Evolutionary conservation across 257 asterid genomes (phyloP).

Genomic region (Lycium barbarum): DNA sequence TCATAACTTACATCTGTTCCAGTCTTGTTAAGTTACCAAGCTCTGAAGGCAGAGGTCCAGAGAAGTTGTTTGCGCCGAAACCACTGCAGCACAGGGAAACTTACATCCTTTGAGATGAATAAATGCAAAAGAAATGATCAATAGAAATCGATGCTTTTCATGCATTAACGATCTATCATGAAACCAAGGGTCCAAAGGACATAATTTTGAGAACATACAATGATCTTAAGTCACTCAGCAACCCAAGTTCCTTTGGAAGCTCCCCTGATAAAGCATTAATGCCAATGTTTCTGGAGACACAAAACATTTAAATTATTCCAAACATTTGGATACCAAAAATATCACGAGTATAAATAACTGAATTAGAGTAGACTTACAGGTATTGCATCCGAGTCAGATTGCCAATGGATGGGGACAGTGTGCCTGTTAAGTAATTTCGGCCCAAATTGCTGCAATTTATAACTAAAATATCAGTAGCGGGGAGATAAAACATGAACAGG

Average conservation of each 20-base stretch:
- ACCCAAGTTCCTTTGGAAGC: constrained; percentile 73
- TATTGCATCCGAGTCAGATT: constrained; percentile 68
- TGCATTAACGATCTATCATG: background rate
- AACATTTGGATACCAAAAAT: background rate
- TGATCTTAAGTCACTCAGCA: constrained; percentile 56
- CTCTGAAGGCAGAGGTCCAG: constrained; percentile 75
- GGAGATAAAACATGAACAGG: background rate
- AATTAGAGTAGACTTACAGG: constrained; percentile 48
- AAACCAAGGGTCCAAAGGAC: background rate
- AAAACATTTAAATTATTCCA: constrained; percentile 9
- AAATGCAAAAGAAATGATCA: background rate
- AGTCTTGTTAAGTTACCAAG: constrained; percentile 67
- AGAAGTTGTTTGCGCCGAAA: constrained; percentile 61
- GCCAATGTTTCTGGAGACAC: constrained; percentile 49
- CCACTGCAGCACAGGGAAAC: background rate
- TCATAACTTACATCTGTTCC: constrained; percentile 50
- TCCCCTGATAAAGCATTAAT: constrained; percentile 68
- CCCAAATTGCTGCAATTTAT: constrained; percentile 53
- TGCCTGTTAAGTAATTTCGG: constrained; percentile 67
- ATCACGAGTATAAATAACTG: background rate
- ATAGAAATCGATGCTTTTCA: background rate
- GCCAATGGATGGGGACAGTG: constrained; percentile 58
- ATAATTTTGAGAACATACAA: constrained; percentile 44
- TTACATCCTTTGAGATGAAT: too few species aligned
- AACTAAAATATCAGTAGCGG: background rate